Base-by-base conservation (phyloP, 345 rosid genomes). In the Mangifera indica region DNA sequence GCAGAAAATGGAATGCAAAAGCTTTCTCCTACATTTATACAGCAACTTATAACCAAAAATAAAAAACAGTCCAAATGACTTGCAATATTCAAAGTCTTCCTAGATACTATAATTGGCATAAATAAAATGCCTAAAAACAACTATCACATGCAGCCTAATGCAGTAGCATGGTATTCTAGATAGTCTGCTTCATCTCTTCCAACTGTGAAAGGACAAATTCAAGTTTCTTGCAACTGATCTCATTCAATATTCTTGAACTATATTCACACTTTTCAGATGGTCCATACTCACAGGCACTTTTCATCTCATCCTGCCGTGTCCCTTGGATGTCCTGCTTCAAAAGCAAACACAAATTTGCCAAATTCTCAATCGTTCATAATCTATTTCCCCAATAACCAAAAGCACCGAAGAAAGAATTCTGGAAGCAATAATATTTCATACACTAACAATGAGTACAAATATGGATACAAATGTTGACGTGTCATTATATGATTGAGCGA, bases 241-340 rank as follows among this genome's bases (percentile, higher is more conserved):
- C 98, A 52, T 90, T 94, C 0, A 89, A 80, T 74, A 88, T 88
- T 71, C 98, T 82, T 0, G 90, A 76, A 61, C 76, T 85, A 79
- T 92, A 92, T 74, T 94, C 98, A 12, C 98, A 87, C 82, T 94
- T 94, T 87, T 94, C 98, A 48, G 90, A 92, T 7, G 98, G 98
- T 11, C 98, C 93, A 78, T 94, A 94, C 80, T 94, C 98, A 14
- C 98, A 94, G 0, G 96, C 95, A 70, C 98, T 92, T 70, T 94
- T 94, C 77, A 94, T 94, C 78, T 92, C 98, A 53, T 94, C 93
- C 79, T 97, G 84, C 70, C 92, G 61, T 46, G 96, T 90, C 78
- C 85, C 84, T 74, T 92, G 98, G 62, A 94, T 94, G 72, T 92
- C 98, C 97, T 91, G 83, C 17, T 12, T 70, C 69, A 55, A 7